Evolutionary conservation across 306 rosid species (phyloP).

Genomic region (Lithocarpus polystachyus): DNA sequence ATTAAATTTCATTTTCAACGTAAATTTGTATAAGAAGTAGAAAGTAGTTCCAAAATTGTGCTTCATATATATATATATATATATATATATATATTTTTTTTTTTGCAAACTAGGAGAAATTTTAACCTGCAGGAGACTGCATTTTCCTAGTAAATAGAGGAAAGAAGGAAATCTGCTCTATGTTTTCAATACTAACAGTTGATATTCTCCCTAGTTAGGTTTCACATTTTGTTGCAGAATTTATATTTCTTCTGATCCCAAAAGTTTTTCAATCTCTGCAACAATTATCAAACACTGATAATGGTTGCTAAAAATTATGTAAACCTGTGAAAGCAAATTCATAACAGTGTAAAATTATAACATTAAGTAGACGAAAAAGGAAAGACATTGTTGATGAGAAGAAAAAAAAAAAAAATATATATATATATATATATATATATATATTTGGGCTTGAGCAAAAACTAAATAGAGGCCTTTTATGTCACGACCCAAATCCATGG

Average conservation of each 20-base stretch:
- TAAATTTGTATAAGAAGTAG: neutral
- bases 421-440: too few species aligned
- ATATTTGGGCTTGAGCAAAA: too few species aligned
- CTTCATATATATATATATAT: neutral
- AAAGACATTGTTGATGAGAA: neutral
- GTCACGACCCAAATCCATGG: too few species aligned
- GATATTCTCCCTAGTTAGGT: conserved; percentile 64
- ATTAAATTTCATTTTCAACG: neutral
- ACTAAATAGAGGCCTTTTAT: too few species aligned
- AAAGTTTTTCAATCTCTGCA: conserved; percentile 79
- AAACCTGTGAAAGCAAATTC: neutral
- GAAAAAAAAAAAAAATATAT: too few species aligned
- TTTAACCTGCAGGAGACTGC: too few species aligned
- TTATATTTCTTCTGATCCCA: conserved; percentile 72
- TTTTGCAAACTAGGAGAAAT: too few species aligned
- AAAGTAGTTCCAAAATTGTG: neutral
- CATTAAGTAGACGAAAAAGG: neutral
- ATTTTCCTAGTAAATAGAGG: neutral
- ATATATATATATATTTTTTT: too few species aligned
- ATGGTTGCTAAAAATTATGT: conserved; percentile 1
- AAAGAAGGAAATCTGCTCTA: neutral
- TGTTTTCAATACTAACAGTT: conserved; percentile 45
- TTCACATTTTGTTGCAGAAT: conserved; percentile 60
- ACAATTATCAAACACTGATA: conserved; percentile 10
- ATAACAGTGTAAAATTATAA: neutral